These are phyloP conservation scores for Diplodia corticola DNA, from an alignment of 2,329 filamentous ascomycete genomes.

Conservation along the genomic window DNA sequence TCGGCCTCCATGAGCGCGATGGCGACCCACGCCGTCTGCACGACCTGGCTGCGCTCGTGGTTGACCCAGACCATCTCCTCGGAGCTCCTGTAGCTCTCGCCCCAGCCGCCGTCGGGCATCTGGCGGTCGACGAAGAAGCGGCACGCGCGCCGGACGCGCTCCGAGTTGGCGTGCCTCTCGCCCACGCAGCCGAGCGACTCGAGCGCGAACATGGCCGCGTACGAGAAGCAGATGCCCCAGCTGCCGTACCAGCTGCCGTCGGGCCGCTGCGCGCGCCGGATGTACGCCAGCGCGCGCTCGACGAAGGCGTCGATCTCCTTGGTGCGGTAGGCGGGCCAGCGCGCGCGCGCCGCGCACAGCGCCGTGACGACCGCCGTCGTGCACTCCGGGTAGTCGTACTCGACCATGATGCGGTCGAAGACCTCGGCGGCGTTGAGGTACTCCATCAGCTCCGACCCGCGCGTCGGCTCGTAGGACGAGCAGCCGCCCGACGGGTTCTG, in stretches of 20 bases:
- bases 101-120: conserved; percentile 90
- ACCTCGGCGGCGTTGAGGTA: conserved; percentile 93
- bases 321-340: conserved; percentile 78
- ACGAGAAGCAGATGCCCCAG: conserved; percentile 98
- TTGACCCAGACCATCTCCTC: conserved; percentile 75
- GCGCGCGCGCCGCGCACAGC: conserved; percentile 74
- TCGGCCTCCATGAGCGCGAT: conserved; percentile 80
- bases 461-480: conserved; percentile 83
- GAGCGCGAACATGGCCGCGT: conserved; percentile 93
- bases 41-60: conserved; percentile 80
- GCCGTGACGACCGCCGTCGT: conserved; percentile 93
- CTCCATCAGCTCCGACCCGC: conserved; percentile 77
- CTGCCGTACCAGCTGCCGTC: conserved; percentile 98
- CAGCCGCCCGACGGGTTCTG: conserved; percentile 86
- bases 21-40: conserved; percentile 89
- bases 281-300: conserved; percentile 73
- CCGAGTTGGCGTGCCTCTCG: conserved; percentile 75
- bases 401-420: conserved; percentile 96
- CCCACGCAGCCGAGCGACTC: conserved; percentile 81
- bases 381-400: conserved; percentile 97
- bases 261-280: conserved; percentile 71
- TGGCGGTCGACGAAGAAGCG: conserved; percentile 85
- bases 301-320: conserved; percentile 75
- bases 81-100: conserved; percentile 87
- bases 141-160: conserved; percentile 71